These are phyloP conservation scores for Cyberlindnera subsufficiens DNA, from an alignment of 805 yeast genomes.

Conservation along the genomic window DNA sequence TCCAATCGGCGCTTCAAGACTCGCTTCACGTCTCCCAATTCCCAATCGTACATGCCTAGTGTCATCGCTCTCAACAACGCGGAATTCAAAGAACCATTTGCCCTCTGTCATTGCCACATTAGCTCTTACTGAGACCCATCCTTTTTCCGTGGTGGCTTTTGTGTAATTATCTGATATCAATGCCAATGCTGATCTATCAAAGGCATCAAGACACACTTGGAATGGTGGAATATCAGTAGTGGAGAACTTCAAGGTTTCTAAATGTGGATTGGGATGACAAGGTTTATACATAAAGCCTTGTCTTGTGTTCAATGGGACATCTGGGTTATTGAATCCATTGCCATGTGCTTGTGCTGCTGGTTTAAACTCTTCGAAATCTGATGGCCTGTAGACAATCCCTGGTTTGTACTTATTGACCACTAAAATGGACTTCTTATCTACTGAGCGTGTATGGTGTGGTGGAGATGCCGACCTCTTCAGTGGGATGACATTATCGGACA, in stretches of 20 bases:
- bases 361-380: constrained; percentile 15
- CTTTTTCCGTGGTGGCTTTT: constrained; percentile 52
- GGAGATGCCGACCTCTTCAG: constrained; percentile 1
- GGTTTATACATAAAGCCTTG: constrained; percentile 78
- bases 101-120: constrained; percentile 79
- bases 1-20: constrained; percentile 93
- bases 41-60: constrained; percentile 74
- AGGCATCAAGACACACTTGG: constrained; percentile 48
- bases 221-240: constrained; percentile 73
- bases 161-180: constrained; percentile 32
- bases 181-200: constrained; percentile 65
- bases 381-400: constrained; percentile 16
- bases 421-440: constrained; percentile 1
- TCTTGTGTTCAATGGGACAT: constrained; percentile 64
- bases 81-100: constrained; percentile 70
- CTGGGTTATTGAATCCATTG: constrained; percentile 48
- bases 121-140: constrained; percentile 77
- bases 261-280: constrained; percentile 63
- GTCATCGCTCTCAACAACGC: constrained; percentile 37
- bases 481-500: background rate
- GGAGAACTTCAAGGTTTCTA: constrained; percentile 54
- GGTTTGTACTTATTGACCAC: constrained; percentile 20
- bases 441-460: constrained; percentile 1
- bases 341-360: background rate
- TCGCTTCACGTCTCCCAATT: constrained; percentile 76